Percentiles rank a stretch among this genome's conserved stretches.
Evolutionary conservation across 75 land plant genomes (phyloP).

Genomic region (Pinus taeda): DNA sequence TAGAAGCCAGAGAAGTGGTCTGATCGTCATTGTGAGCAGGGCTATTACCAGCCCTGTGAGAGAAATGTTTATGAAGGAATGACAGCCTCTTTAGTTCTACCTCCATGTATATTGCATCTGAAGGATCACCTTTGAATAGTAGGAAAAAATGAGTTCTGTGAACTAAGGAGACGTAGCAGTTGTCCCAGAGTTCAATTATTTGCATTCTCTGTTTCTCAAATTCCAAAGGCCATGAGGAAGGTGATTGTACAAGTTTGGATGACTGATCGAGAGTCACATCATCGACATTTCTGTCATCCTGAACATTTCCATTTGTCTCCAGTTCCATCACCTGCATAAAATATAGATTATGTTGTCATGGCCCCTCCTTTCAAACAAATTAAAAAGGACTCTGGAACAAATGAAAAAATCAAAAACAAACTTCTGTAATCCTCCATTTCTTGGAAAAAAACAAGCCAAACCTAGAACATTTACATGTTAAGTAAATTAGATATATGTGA

Average conservation of each 20-base stretch:
- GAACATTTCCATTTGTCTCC: conserved; percentile 9
- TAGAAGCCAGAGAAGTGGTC: conserved; percentile 27
- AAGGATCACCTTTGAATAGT: conserved; percentile 72
- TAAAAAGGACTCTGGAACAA: neutral
- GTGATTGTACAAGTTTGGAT: conserved; percentile 15
- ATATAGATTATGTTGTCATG: neutral
- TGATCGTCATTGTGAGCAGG: conserved; percentile 16
- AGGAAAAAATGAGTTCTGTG: conserved; percentile 79
- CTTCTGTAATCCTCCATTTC: neutral
- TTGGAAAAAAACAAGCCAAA: neutral
- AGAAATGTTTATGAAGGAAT: conserved; percentile 42
- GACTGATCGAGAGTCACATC: conserved; percentile 22
- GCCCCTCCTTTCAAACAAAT: neutral
- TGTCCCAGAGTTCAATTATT: conserved; percentile 73
- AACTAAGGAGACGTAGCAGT: conserved; percentile 61
- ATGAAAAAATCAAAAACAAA: neutral
- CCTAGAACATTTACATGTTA: neutral
- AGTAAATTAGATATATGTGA: neutral
- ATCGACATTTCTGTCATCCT: conserved; percentile 9
- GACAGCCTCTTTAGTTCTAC: conserved; percentile 68
- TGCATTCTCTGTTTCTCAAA: conserved; percentile 50
- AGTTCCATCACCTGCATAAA: conserved; percentile 22
- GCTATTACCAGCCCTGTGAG: conserved; percentile 13
- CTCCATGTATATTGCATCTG: conserved; percentile 80
- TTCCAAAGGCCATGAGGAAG: conserved; percentile 36